Conservation (phyloP, 805 yeast species). For the Clavispora asparagi region DNA sequence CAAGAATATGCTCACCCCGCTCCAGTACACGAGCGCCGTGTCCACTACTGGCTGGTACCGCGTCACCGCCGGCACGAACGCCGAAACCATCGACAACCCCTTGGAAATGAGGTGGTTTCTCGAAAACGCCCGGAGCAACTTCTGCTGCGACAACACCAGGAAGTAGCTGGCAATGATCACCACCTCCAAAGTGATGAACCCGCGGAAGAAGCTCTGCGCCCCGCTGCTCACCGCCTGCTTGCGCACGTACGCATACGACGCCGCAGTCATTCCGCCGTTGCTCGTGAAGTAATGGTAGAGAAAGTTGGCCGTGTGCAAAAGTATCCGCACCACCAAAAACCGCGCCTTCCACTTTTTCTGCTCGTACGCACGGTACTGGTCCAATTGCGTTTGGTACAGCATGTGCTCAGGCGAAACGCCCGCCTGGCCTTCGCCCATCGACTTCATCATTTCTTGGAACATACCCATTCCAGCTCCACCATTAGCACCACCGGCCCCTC, state of each 20-base stretch:
- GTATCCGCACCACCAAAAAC: constrained; percentile 27
- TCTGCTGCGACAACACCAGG: constrained; percentile 21
- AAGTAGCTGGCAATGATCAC: constrained; percentile 31
- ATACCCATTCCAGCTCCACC: constrained; percentile 16
- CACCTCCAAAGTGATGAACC: constrained; percentile 28
- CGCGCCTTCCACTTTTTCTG: constrained; percentile 28
- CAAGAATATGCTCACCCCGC: constrained; percentile 29
- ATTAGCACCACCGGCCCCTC: constrained; percentile 1
- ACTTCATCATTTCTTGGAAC: constrained; percentile 31
- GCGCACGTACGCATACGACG: constrained; percentile 23
- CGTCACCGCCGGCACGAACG: constrained; percentile 30
- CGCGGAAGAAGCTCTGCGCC: constrained; percentile 19
- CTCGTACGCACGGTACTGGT: constrained; percentile 26
- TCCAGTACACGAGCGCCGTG: constrained; percentile 31
- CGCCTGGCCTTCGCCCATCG: constrained; percentile 12
- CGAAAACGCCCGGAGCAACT: constrained; percentile 19
- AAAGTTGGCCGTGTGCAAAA: constrained; percentile 26
- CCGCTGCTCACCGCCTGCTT: constrained; percentile 10
- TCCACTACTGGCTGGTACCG: constrained; percentile 24
- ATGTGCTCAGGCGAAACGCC: constrained; percentile 10
- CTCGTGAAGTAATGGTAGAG: constrained; percentile 26
- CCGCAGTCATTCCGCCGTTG: constrained; percentile 19
- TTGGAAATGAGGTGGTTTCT: constrained; percentile 25
- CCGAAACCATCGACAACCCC: constrained; percentile 25
- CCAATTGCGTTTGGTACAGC: constrained; percentile 25